Percentiles rank a stretch among this genome's conserved stretches.
Evolutionary conservation across 164 flowering plant species (phyloP).

Genomic region (Malania oleifera): DNA sequence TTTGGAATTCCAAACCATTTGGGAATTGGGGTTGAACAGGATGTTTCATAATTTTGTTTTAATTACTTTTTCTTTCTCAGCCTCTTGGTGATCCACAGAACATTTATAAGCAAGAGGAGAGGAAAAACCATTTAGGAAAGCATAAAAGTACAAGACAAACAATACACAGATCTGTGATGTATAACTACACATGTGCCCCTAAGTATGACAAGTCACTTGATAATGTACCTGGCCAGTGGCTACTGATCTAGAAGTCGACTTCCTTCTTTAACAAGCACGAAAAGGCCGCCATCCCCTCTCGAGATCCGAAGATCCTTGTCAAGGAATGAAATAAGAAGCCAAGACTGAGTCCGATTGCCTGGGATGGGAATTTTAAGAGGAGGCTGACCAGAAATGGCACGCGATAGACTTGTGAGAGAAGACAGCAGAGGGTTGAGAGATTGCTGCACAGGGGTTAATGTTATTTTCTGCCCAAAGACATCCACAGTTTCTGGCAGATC

Average conservation of each 20-base stretch:
- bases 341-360: constrained; percentile 63
- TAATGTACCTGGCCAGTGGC: constrained; percentile 4
- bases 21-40: too few species aligned
- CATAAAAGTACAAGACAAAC: background rate
- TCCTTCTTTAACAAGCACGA: constrained; percentile 88
- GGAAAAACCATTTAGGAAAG: too few species aligned
- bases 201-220: too few species aligned
- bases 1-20: too few species aligned
- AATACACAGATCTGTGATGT: too few species aligned
- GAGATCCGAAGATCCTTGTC: constrained; percentile 82
- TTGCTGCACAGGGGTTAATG: constrained; percentile 55
- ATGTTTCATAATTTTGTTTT: too few species aligned
- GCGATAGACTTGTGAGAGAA: constrained; percentile 48
- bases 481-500: constrained; percentile 65
- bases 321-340: constrained; percentile 82
- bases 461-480: constrained; percentile 74
- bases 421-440: constrained; percentile 66
- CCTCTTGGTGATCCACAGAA: too few species aligned
- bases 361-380: constrained; percentile 80
- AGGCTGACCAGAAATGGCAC: constrained; percentile 73
- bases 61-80: too few species aligned
- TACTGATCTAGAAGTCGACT: constrained; percentile 63
- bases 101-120: too few species aligned
- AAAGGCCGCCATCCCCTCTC: constrained; percentile 96
- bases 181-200: too few species aligned